These are phyloP conservation scores for Plasmodium vivax DNA, from an alignment of 169 alveolate species.

Conservation along the genomic window DNA sequence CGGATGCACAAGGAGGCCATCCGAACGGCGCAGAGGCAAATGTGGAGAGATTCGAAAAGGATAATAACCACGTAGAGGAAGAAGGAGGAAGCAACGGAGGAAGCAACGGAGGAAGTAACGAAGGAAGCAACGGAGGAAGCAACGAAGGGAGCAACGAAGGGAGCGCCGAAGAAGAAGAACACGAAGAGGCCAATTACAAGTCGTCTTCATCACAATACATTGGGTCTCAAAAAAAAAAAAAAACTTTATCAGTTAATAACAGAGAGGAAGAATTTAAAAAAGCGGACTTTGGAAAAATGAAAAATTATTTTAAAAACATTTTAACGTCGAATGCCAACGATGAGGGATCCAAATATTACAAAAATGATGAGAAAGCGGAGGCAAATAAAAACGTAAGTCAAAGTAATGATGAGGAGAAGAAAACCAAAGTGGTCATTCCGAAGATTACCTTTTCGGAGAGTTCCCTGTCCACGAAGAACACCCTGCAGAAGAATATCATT, in stretches of 20 bases:
- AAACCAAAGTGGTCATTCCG: constrained; percentile 33
- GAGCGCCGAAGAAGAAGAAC: not conserved
- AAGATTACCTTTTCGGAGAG: constrained; percentile 54
- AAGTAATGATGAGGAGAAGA: not conserved
- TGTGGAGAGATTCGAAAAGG: not conserved
- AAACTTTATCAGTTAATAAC: constrained; percentile 11
- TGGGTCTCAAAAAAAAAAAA: constrained; percentile 52
- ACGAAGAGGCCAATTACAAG: not conserved
- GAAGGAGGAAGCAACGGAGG: not conserved
- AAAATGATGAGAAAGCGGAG: not conserved
- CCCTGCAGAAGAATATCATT: constrained; percentile 30
- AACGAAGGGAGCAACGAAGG: not conserved
- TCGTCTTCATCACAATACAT: not conserved
- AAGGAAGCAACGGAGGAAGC: not conserved
- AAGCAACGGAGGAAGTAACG: not conserved
- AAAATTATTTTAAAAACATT: constrained; percentile 46
- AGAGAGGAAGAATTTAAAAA: constrained; percentile 32
- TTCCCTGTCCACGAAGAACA: constrained; percentile 29
- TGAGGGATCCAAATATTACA: constrained; percentile 9
- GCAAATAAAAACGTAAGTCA: constrained; percentile 1
- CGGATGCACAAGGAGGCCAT: not conserved
- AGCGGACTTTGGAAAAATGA: constrained; percentile 40
- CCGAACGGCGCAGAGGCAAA: not conserved
- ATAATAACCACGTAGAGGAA: not conserved
- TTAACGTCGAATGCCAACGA: constrained; percentile 13